Evolutionary conservation across 2,329 filamentous ascomycete species (phyloP).

Genomic region (Neonectria sp.): DNA sequence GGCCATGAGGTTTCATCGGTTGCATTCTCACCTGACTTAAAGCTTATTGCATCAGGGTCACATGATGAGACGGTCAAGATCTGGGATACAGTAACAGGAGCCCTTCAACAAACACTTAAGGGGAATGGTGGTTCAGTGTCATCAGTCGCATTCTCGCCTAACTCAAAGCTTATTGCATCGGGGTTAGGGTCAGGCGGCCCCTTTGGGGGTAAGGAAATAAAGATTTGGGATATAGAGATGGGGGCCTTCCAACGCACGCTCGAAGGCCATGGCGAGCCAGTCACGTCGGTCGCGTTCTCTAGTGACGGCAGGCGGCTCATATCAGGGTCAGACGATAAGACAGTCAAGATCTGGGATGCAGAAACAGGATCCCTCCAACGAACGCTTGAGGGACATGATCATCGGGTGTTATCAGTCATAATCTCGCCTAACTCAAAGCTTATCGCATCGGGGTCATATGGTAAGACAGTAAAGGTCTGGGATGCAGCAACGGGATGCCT

Average conservation of each 20-base stretch:
- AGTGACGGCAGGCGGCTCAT: not conserved
- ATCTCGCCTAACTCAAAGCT: not conserved
- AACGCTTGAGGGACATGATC: not conserved
- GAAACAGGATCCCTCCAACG: not conserved
- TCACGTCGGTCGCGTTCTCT: not conserved
- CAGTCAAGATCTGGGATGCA: slow-evolving; percentile 1
- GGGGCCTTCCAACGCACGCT: not conserved
- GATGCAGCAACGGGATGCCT: not conserved
- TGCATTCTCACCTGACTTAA: no score
- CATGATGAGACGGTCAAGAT: not conserved
- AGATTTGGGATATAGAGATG: not conserved
- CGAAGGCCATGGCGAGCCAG: not conserved
- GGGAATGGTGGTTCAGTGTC: no score
- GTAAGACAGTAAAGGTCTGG: not conserved
- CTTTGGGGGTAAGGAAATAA: not conserved
- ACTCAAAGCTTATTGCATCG: no score
- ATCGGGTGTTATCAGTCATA: no score
- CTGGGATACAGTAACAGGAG: not conserved
- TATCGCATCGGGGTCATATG: not conserved
- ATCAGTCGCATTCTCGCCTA: not conserved
- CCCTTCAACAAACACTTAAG: not conserved
- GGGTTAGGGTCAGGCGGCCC: no score
- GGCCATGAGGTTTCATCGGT: no score
- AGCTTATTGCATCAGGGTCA: not conserved
- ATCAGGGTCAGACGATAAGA: not conserved